Base-by-base conservation (phyloP, 495 filamentous ascomycete species). In the Penicillium riverlandense region DNA sequence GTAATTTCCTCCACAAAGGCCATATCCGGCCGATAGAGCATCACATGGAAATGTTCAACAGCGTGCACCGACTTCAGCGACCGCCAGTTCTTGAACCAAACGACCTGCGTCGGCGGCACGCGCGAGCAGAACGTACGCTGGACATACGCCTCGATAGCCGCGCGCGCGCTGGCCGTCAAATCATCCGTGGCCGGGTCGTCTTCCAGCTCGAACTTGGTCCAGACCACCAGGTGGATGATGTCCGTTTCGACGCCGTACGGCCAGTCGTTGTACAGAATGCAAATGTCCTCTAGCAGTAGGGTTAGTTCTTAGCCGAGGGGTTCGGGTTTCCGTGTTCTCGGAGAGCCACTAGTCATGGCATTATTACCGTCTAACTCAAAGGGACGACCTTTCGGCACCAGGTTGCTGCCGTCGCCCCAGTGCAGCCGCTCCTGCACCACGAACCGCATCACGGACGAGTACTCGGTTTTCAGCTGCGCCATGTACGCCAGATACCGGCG, bases 1-100 rank as follows among this genome's bases (percentile, higher is more conserved):
- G 89, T 94, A 50, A 94, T 78, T 47, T 83, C 73, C 47, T 72
- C 63, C 29, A 95, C 55, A 47, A 90, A 88, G 30, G 66, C 75
- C 37, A 70, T 68, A 57, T 88, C 80, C 5, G 88, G 82, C 38
- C 85, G 73, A 61, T 78, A 82, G 36, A 95, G 67, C 86, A 95
- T 90, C 56, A 95, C 85, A 62, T 95, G 89, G 63, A 95, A 92
- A 57, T 95, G 89, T 71, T 95, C 89, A n/a, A 95, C 77, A n/a
- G 84, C 78, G 48, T 87, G 78, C 10, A 95, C 77, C 3, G 79
- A 85, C 63, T 95, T 94, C 47, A 95, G 66, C 2, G 75, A 76
- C 40, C 68, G 74, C 88, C 88, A 95, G 55, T 95, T 95, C 71
- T 84, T 89, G 70, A 94, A 95, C 88, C 88, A 95, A 36, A 85